Conservation (phyloP, 2,329 filamentous ascomycete species). For the Calonectria ilicicola region DNA sequence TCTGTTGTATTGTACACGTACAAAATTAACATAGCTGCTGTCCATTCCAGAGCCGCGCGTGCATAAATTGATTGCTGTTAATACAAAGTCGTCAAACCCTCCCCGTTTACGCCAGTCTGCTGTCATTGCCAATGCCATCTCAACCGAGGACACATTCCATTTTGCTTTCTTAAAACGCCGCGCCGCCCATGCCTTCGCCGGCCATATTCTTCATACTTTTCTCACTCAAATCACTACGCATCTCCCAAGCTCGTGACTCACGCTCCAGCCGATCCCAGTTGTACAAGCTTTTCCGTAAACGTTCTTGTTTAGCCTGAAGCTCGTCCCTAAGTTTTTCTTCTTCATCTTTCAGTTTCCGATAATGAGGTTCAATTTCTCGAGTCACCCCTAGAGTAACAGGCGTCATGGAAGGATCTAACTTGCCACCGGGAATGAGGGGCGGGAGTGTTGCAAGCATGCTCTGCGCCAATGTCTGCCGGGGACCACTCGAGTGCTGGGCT, state of each 20-base stretch:
- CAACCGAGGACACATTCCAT: background rate
- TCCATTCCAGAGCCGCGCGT: constrained; percentile 7
- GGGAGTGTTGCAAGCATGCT: constrained; percentile 64
- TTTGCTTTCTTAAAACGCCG: constrained; percentile 59
- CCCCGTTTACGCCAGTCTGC: constrained; percentile 22
- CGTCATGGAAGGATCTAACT: constrained; percentile 60
- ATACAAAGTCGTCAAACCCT: constrained; percentile 17
- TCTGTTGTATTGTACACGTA: constrained; percentile 18
- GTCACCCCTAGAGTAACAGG: constrained; percentile 61
- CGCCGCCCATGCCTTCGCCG: constrained; percentile 66
- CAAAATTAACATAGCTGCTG: constrained; percentile 10
- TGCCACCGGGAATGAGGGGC: constrained; percentile 65
- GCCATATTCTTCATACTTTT: constrained; percentile 68
- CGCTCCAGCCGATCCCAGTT: constrained; percentile 67
- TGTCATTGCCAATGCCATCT: background rate
- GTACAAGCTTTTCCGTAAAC: constrained; percentile 63
- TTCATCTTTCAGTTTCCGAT: constrained; percentile 66
- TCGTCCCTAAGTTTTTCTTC: constrained; percentile 69
- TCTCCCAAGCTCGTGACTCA: constrained; percentile 65
- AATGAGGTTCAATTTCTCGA: constrained; percentile 66
- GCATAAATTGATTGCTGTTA: constrained; percentile 7
- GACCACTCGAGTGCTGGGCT: constrained; percentile 50
- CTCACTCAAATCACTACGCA: constrained; percentile 68
- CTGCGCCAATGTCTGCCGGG: constrained; percentile 63
- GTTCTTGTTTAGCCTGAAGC: constrained; percentile 64